Evolutionary conservation across 345 rosid genomes (phyloP).

Genomic region (Sonneratia caseolaris): DNA sequence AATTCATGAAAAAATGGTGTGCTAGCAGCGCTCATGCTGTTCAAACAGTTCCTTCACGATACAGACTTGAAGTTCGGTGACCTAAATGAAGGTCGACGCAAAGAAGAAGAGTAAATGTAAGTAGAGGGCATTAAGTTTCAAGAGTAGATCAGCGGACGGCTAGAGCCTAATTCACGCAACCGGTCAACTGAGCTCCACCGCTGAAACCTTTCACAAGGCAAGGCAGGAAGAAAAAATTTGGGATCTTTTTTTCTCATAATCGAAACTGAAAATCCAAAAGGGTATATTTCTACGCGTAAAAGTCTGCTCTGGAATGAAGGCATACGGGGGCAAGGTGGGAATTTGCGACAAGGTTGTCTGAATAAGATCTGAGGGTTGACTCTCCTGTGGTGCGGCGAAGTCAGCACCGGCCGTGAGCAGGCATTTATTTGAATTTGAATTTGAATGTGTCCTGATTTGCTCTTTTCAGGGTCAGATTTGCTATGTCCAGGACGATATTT

Average conservation of each 20-base stretch:
- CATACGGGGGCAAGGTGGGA: background rate
- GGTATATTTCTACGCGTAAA: background rate
- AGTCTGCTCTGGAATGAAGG: background rate
- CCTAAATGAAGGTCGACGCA: background rate
- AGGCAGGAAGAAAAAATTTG: background rate
- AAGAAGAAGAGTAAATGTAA: background rate
- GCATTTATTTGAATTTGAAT: background rate
- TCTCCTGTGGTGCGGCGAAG: background rate
- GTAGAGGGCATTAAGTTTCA: background rate
- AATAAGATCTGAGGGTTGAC: background rate
- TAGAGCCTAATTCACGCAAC: background rate
- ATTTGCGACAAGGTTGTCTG: background rate
- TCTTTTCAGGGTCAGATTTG: too few relatives aligned
- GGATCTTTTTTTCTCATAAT: background rate
- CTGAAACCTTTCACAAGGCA: background rate
- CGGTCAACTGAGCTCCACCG: background rate
- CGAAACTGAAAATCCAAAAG: background rate
- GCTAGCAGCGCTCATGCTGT: conserved; percentile 29
- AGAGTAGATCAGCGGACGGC: background rate
- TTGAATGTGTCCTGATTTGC: background rate
- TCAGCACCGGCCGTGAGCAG: background rate
- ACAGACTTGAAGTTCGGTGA: background rate
- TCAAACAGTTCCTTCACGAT: conserved; percentile 17
- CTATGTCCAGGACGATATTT: too few relatives aligned
- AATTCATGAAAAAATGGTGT: conserved; percentile 54